Conservation (phyloP, 306 rosid genomes). For the Prunus davidiana region DNA sequence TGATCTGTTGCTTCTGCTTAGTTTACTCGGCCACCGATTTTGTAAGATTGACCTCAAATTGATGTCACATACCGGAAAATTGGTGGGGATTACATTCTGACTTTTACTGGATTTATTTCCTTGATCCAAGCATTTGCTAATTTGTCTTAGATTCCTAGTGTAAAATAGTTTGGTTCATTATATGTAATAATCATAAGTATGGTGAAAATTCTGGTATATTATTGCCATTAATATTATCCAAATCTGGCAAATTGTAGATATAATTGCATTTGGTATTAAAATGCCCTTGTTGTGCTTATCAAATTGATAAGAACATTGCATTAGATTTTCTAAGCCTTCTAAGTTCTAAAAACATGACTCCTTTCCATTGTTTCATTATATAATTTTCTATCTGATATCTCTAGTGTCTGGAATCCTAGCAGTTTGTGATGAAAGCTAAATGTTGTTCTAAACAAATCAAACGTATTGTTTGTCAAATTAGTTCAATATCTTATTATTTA, state of each 20-base stretch:
- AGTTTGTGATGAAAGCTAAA: not conserved
- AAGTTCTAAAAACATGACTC: not conserved
- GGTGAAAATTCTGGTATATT: not conserved
- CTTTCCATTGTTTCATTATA: not conserved
- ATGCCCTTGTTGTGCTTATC: too few species aligned
- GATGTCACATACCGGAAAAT: not conserved
- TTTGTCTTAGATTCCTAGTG: not conserved
- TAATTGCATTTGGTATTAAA: not conserved
- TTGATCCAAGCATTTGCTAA: not conserved
- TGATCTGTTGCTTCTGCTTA: not conserved
- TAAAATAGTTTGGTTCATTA: not conserved
- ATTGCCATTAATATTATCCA: not conserved
- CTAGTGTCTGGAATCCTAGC: not conserved
- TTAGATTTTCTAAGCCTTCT: not conserved
- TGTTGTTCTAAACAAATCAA: not conserved
- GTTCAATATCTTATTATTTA: not conserved
- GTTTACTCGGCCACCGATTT: not conserved
- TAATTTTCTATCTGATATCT: not conserved
- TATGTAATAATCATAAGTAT: not conserved
- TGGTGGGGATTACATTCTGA: not conserved
- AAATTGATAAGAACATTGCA: not conserved
- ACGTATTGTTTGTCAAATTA: not conserved
- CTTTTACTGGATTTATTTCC: not conserved
- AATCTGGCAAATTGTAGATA: too few species aligned
- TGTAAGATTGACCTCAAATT: not conserved